Base-by-base conservation (phyloP, 192 early-diverging fungal genomes). In the Backusella tuberculispora region DNA sequence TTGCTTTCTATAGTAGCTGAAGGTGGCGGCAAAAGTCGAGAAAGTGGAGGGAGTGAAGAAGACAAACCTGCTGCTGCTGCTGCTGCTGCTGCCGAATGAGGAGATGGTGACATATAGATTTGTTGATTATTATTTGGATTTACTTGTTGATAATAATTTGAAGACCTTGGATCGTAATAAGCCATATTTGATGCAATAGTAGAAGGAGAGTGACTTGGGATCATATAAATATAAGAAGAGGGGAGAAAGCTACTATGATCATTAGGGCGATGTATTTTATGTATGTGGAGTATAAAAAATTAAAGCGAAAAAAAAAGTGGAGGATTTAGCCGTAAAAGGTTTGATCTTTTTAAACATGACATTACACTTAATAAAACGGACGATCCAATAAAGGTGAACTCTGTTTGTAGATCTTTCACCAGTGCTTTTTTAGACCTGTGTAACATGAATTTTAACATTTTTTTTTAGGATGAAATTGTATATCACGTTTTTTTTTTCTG, bases 11-110 rank as follows among this genome's bases (percentile, higher is more conserved):
- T 26, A 9, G 53, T 60, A 26, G 53, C 72, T 66, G 64, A 66
- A 9, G 66, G 34, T 67, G 66, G 38, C 5, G 66, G 65, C 34
- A 75, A 60, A 24, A 75, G 47, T 21, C 67, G 74, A 41, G 74
- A 75, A 29, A 75, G 46, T 26, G 74, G 74, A 68, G 74, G 74
- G 50, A 75, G 40, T 24, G 72, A 73, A 45, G 48, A 65, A 7
- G 48, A 56, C n/a, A 50, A 34, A 21, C 19, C 50, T 9, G 71
- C 41, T 0, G 48, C 44, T 1, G 42, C 40, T n/a, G 42, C 60
- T 7, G 42, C 60, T 42, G 72, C 19, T 8, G 38, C 41, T 15
- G 56, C 68, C 26, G 68, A 69, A 19, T 69, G 24, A 14, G 41
- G 19, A 67, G 29, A 34, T 34, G 66, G 66, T 2, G 37, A 21